A percentile compares a stretch with the other conserved stretches of the same genome.
These are phyloP conservation scores for Pseudotsuga menziesii DNA, from an alignment of 75 land plant species.

Conservation along the genomic window DNA sequence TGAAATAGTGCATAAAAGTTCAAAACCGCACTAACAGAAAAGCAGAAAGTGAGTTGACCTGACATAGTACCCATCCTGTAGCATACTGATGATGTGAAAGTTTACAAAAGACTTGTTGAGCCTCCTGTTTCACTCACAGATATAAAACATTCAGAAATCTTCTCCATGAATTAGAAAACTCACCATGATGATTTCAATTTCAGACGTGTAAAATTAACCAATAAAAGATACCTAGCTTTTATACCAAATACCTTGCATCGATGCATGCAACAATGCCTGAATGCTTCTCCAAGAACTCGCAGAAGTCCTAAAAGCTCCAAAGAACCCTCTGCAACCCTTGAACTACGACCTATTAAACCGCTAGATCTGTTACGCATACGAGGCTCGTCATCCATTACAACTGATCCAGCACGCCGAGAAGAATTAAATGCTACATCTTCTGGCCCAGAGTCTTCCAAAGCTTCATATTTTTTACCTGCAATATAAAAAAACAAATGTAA, in stretches of 20 bases:
- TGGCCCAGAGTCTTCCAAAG: conserved; percentile 14
- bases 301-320: conserved; percentile 68
- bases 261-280: conserved; percentile 74
- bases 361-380: conserved; percentile 25
- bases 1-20: not conserved
- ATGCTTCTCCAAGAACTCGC: conserved; percentile 80
- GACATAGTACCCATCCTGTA: conserved; percentile 96
- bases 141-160: not conserved
- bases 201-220: not conserved
- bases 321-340: conserved; percentile 43
- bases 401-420: conserved; percentile 20
- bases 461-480: conserved; percentile 1
- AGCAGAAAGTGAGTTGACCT: conserved; percentile 38
- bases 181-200: not conserved
- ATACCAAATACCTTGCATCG: conserved; percentile 63
- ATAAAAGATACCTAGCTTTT: not conserved
- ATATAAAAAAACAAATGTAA: conserved; percentile 3
- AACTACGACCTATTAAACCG: conserved; percentile 12
- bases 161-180: not conserved
- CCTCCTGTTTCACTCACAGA: conserved; percentile 54
- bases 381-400: conserved; percentile 40
- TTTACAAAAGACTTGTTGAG: conserved; percentile 70
- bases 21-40: not conserved
- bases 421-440: conserved; percentile 15
- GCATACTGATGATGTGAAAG: conserved; percentile 78